Conservation (phyloP, 306 rosid genomes). For the Urtica urens region DNA sequence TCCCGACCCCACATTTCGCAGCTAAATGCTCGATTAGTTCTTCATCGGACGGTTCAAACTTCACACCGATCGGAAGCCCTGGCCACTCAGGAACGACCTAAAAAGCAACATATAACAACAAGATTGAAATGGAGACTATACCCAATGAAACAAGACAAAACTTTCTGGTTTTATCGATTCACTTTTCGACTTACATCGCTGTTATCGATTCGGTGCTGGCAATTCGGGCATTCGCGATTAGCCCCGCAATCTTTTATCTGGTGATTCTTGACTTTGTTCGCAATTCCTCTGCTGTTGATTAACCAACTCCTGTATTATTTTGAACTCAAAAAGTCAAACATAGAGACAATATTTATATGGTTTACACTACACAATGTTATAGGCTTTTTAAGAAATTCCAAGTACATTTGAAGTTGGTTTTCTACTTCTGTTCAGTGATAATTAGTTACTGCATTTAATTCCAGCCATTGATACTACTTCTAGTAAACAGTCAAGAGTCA, state of each 20-base stretch:
- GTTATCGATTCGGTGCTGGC: constrained; percentile 46
- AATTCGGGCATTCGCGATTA: constrained; percentile 71
- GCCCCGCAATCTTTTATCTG: constrained; percentile 69
- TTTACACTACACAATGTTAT: no score
- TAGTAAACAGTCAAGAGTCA: no score
- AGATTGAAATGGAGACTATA: no score
- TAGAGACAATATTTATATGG: no score
- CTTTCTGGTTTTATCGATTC: not conserved
- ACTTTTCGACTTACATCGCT: constrained; percentile 56
- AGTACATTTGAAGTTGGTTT: no score
- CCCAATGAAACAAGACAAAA: not conserved
- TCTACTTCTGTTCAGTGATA: no score
- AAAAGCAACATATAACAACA: no score
- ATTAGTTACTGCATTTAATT: no score
- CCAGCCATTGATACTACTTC: no score
- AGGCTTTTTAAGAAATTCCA: no score
- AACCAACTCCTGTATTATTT: constrained; percentile 85
- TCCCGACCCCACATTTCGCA: constrained; percentile 58
- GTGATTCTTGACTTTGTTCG: constrained; percentile 64
- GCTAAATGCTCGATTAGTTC: constrained; percentile 67
- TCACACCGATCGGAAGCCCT: constrained; percentile 80
- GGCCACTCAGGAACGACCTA: constrained; percentile 87
- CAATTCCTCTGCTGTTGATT: constrained; percentile 54
- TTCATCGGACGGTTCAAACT: constrained; percentile 79
- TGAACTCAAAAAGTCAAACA: no score